A percentile compares a stretch with the other conserved stretches of the same genome.
Evolutionary conservation across 2,329 filamentous ascomycete genomes (phyloP).

Genomic region (Lachnellula suecica): DNA sequence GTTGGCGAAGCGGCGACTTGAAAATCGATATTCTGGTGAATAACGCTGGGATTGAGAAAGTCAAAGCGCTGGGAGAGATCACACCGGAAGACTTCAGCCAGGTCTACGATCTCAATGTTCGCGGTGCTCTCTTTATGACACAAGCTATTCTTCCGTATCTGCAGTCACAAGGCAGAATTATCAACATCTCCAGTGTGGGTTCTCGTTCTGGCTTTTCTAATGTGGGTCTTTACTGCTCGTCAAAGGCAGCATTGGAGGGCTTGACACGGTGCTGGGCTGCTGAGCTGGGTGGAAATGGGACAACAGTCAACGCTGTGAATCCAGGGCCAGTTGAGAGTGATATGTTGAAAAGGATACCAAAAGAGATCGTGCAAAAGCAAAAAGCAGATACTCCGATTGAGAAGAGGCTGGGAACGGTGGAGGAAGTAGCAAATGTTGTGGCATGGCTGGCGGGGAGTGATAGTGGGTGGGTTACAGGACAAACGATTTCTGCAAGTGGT

Average conservation of each 20-base stretch:
- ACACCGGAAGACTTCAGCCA: constrained; percentile 61
- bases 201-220: constrained; percentile 8
- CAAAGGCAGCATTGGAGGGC: constrained; percentile 18
- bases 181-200: constrained; percentile 16
- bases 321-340: constrained; percentile 26
- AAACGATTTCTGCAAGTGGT: constrained; percentile 17
- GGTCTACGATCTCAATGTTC: constrained; percentile 75
- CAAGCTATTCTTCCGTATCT: constrained; percentile 17
- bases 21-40: constrained; percentile 80
- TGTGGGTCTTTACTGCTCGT: constrained; percentile 13
- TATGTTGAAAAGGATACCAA: constrained; percentile 20
- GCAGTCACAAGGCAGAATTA: constrained; percentile 9
- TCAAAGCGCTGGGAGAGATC: constrained; percentile 36
- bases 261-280: constrained; percentile 18
- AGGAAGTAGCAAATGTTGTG: constrained; percentile 47
- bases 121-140: constrained; percentile 15
- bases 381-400: constrained; percentile 15
- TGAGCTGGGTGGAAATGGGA: constrained; percentile 19
- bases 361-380: constrained; percentile 18
- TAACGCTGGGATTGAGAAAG: constrained; percentile 62
- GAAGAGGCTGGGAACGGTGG: constrained; percentile 38
- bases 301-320: constrained; percentile 19
- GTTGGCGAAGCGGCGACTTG: background rate
- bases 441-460: constrained; percentile 45
- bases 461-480: constrained; percentile 47